Percentiles rank a stretch among this genome's conserved stretches.
Conservation (phyloP, 179 eudicot genomes). For the Vitellaria paradoxa region DNA sequence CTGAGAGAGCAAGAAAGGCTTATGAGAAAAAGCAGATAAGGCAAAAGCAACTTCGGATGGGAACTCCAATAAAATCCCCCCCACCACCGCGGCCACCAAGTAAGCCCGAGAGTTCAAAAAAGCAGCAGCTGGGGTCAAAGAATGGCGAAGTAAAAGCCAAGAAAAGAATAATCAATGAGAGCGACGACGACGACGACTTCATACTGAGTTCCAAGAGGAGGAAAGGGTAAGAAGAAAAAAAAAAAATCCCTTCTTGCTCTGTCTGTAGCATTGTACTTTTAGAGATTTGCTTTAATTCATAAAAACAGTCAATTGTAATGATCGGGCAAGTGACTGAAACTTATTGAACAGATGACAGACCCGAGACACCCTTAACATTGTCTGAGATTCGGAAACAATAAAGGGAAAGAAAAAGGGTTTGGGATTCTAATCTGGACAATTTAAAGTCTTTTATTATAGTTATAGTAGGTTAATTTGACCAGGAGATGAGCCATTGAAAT, state of each 20-base stretch:
- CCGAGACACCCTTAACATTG: constrained; percentile 12
- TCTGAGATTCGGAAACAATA: constrained; percentile 10
- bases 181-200: constrained; percentile 51
- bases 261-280: constrained; percentile 9
- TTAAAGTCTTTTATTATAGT: too few relatives aligned
- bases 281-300: background rate
- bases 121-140: constrained; percentile 42
- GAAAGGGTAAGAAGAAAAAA: constrained; percentile 34
- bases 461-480: background rate
- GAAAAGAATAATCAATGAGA: constrained; percentile 46
- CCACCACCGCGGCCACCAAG: constrained; percentile 34
- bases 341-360: background rate
- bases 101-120: constrained; percentile 61
- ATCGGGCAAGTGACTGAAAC: constrained; percentile 1
- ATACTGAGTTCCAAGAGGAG: constrained; percentile 66
- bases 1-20: constrained; percentile 75
- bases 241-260: background rate
- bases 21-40: constrained; percentile 77
- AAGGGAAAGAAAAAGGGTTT: constrained; percentile 1
- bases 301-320: background rate
- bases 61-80: constrained; percentile 73
- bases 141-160: constrained; percentile 61
- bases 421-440: background rate
- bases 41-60: constrained; percentile 66
- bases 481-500: background rate